Conservation (phyloP, 805 yeast genomes). For the Brettanomyces naardenensis region DNA sequence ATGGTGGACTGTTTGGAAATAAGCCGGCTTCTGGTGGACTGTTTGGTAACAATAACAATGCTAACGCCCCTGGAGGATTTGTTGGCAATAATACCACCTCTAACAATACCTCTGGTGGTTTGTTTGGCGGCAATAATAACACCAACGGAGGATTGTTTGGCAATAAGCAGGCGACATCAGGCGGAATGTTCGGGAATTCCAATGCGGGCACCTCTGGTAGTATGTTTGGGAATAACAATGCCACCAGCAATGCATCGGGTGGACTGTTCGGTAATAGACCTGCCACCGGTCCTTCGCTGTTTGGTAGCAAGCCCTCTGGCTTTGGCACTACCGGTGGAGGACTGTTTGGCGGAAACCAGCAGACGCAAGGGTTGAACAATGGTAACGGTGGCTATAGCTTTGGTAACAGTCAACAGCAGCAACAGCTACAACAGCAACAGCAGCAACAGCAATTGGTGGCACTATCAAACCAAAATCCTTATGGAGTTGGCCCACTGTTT, state of each 20-base stretch:
- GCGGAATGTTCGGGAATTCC: conserved; percentile 35
- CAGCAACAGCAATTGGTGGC: conserved; percentile 22
- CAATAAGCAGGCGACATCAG: conserved; percentile 14
- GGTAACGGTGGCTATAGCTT: conserved; percentile 1
- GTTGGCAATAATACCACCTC: conserved; percentile 16
- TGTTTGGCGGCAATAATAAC: conserved; percentile 26
- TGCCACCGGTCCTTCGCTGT: conserved; percentile 30
- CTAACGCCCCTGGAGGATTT: conserved; percentile 23
- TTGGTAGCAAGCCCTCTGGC: conserved; percentile 24
- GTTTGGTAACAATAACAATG: conserved; percentile 27
- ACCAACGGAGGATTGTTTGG: conserved; percentile 29
- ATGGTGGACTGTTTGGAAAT: conserved; percentile 25
- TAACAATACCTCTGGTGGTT: conserved; percentile 8
- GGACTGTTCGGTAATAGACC: conserved; percentile 14
- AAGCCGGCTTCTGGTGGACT: conserved; percentile 25
- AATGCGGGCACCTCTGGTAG: conserved; percentile 28
- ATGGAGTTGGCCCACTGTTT: conserved; percentile 71
- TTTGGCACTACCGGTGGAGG: conserved; percentile 6
- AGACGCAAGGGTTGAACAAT: not conserved
- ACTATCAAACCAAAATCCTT: conserved; percentile 50
- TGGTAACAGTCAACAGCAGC: conserved; percentile 8
- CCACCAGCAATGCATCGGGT: conserved; percentile 8
- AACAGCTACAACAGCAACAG: conserved; percentile 16
- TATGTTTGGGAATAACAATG: conserved; percentile 20
- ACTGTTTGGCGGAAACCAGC: conserved; percentile 12